phyloP scores from a whole-genome alignment of 2,329 filamentous ascomycete species.

The Fusarium sp. region DNA sequence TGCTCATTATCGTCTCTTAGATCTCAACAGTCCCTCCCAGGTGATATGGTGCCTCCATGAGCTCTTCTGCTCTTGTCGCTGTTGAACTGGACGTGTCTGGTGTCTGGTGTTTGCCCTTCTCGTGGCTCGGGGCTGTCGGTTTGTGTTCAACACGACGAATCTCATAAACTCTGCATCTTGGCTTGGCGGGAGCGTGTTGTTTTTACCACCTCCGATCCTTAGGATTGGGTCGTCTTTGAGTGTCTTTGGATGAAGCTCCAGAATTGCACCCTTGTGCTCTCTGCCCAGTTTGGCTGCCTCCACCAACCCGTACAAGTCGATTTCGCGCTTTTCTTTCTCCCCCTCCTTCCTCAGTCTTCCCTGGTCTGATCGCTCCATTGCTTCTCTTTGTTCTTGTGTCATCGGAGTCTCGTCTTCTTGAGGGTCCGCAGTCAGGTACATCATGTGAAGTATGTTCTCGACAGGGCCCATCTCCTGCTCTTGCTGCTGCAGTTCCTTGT shows the following conservation, averaged over 20 bases:
- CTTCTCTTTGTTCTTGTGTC: constrained; percentile 44
- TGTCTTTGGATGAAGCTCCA: constrained; percentile 60
- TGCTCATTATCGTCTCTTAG: constrained; percentile 39
- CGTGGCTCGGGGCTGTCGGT: constrained; percentile 13
- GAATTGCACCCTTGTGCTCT: constrained; percentile 45
- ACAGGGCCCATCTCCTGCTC: constrained; percentile 47
- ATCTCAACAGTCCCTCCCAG: constrained; percentile 46
- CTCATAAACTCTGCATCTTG: constrained; percentile 55
- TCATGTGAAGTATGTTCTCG: constrained; percentile 43
- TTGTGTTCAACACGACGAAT: constrained; percentile 42
- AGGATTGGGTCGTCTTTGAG: constrained; percentile 57
- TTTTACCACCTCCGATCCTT: constrained; percentile 45
- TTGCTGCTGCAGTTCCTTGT: constrained; percentile 21
- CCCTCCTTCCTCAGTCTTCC: constrained; percentile 32
- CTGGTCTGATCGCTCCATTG: constrained; percentile 41
- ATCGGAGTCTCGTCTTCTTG: constrained; percentile 42
- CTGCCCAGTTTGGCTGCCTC: constrained; percentile 51
- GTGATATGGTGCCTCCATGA: constrained; percentile 41
- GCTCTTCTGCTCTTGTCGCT: constrained; percentile 18
- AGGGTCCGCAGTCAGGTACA: constrained; percentile 31
- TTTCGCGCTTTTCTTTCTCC: constrained; percentile 37
- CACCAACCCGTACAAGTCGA: constrained; percentile 53
- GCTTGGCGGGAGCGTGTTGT: constrained; percentile 54
- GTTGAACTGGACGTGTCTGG: constrained; percentile 10
- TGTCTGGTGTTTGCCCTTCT: constrained; percentile 2